A percentile compares a stretch with the other conserved stretches of the same genome.
Evolutionary conservation across 306 rosid genomes (phyloP).

Genomic region (Malus orientalis): DNA sequence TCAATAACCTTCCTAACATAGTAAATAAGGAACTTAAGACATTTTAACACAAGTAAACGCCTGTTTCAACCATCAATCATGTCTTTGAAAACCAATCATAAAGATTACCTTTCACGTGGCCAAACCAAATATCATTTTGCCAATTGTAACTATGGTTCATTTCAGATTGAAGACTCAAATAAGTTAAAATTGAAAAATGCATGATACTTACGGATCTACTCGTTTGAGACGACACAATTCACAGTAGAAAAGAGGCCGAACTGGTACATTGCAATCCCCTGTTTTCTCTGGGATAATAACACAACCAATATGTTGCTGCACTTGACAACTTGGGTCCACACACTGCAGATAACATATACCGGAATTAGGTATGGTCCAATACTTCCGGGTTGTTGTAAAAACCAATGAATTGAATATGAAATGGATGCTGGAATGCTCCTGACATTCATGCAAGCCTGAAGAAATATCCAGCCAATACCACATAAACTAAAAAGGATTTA

Average conservation of each 20-base stretch:
- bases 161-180: neutral
- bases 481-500: neutral
- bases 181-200: neutral
- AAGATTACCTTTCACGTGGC: neutral
- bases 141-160: neutral
- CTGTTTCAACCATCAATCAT: neutral
- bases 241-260: slow-evolving; percentile 74
- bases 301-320: slow-evolving; percentile 85
- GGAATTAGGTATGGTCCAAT: neutral
- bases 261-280: slow-evolving; percentile 51
- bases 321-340: slow-evolving; percentile 69
- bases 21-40: neutral
- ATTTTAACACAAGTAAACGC: neutral
- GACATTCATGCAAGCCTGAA: neutral
- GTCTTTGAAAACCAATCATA: neutral
- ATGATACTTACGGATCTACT: slow-evolving; percentile 83
- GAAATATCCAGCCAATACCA: neutral
- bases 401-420: neutral
- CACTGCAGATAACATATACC: slow-evolving; percentile 51
- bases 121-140: neutral
- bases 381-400: neutral
- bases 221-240: slow-evolving; percentile 86
- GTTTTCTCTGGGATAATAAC: slow-evolving; percentile 86
- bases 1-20: neutral
- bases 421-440: neutral